Evolutionary conservation across 2,329 filamentous ascomycete species (phyloP), one percentile per base, ranked within the genome.

Genomic region (Claviceps capensis): DNA sequence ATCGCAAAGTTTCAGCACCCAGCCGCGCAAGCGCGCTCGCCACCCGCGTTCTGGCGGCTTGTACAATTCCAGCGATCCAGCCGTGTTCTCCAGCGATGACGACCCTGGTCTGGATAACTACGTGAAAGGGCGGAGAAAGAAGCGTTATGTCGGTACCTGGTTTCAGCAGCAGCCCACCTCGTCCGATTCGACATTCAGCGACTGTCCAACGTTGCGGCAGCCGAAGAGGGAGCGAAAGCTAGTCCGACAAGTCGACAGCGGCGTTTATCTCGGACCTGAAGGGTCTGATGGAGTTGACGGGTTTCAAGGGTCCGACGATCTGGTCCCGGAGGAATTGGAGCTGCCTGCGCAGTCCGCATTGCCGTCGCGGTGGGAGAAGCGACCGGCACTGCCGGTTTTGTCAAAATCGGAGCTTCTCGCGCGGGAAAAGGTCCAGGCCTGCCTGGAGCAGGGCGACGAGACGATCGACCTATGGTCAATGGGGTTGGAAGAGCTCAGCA

Each of bases 81-180:
- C 81, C 48, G 65, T 86, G 26, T 88, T 88, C 65, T 86, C 82
- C 4, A 83, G 81, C 62, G 84, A 88, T 54, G 83, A 86, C 59
- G 83, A 86, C 53, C 80, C 81, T 2, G 76, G 77, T 1, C 64
- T 82, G 47, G 81, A 85, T 54, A 83, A 83, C 59, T 86, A 86
- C 60, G 68, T 72, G 23, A 69, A 76, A 47, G 73, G 72, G 1
- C 70, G 73, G 26, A 72, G 75, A 56, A 75, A 76, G 54, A 87
- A 86, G 69, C 74, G 78, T 48, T 82, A 83, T 55, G 69, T 79
- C 44, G 84, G 84, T 4, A 75, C 82, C 4, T 88, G 83, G 84
- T 87, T 78, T 63, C 75, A 77, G 54, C 81, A 83, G 61, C 72
- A 73, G 42, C 74, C 70, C n/a, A 65, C 63, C 3, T 76, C 74